A percentile compares a stretch with the other conserved stretches of the same genome.
These are phyloP conservation scores for Rutstroemia sydowiana DNA, from an alignment of 2,329 filamentous ascomycete genomes.

Conservation along the genomic window DNA sequence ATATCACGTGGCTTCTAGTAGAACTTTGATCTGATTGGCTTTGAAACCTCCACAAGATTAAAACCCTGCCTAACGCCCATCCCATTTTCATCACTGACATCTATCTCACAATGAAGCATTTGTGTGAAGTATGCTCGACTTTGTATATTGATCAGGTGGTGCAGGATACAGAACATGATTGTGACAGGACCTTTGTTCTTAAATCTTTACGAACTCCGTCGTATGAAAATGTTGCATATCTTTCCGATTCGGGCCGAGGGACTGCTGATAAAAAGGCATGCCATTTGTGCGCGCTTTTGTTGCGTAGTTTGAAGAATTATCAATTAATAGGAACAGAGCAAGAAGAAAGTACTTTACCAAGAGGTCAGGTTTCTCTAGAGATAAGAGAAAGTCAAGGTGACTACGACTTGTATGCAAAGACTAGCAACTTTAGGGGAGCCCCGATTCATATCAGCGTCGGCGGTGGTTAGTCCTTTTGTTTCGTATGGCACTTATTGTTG, in stretches of 20 bases:
- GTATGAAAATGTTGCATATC: background rate
- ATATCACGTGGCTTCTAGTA: too few relatives aligned
- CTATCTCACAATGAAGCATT: background rate
- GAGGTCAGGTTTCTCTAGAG: background rate
- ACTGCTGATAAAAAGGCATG: background rate
- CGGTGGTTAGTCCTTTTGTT: background rate
- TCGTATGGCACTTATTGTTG: background rate
- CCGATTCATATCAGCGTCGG: background rate
- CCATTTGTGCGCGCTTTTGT: slow-evolving; percentile 1
- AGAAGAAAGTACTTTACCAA: slow-evolving; percentile 1
- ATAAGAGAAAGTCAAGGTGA: background rate
- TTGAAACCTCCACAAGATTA: too few relatives aligned
- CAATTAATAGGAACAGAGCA: background rate
- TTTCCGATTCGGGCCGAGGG: background rate
- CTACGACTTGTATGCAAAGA: background rate
- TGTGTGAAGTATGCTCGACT: background rate
- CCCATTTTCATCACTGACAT: background rate
- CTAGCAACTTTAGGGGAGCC: background rate
- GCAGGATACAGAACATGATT: too few relatives aligned
- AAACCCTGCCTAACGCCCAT: too few relatives aligned
- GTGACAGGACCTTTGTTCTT: background rate
- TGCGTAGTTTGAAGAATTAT: background rate
- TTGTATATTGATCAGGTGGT: background rate
- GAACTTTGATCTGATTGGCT: too few relatives aligned
- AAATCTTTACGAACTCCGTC: background rate